Percentiles rank a stretch among this genome's conserved stretches.
These are phyloP conservation scores for Durio zibethinus DNA, from an alignment of 345 rosid species.

Conservation along the genomic window DNA sequence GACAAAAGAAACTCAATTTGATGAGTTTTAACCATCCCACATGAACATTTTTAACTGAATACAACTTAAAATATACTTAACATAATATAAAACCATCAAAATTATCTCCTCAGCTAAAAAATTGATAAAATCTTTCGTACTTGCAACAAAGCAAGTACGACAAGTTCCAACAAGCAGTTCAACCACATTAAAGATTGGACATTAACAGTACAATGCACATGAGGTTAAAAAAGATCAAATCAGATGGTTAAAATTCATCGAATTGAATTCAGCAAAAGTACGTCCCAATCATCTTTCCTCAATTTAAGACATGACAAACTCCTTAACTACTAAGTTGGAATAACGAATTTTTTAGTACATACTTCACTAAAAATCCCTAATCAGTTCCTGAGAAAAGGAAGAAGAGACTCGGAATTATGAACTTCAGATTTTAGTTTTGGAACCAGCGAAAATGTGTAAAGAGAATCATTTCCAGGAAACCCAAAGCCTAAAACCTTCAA, in stretches of 20 bases:
- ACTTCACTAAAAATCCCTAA: background rate
- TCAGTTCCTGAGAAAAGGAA: background rate
- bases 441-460: background rate
- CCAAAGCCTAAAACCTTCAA: background rate
- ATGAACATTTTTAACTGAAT: background rate
- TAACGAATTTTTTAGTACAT: background rate
- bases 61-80: background rate
- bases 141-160: background rate
- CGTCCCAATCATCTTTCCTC: background rate
- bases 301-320: background rate
- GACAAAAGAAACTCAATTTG: background rate
- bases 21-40: background rate
- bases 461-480: background rate
- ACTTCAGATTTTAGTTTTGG: background rate
- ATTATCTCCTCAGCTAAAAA: background rate
- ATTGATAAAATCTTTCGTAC: background rate
- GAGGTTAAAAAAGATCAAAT: background rate
- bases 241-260: background rate
- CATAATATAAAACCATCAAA: background rate
- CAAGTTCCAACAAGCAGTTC: background rate
- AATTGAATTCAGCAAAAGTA: background rate
- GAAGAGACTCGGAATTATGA: background rate
- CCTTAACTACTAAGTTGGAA: background rate
- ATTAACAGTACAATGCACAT: background rate
- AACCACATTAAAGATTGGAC: background rate